Evolutionary conservation across 1,284 basidiomycete species (phyloP), one percentile per base, ranked within the genome.

Genomic region (Retiboletus flavoniger): DNA sequence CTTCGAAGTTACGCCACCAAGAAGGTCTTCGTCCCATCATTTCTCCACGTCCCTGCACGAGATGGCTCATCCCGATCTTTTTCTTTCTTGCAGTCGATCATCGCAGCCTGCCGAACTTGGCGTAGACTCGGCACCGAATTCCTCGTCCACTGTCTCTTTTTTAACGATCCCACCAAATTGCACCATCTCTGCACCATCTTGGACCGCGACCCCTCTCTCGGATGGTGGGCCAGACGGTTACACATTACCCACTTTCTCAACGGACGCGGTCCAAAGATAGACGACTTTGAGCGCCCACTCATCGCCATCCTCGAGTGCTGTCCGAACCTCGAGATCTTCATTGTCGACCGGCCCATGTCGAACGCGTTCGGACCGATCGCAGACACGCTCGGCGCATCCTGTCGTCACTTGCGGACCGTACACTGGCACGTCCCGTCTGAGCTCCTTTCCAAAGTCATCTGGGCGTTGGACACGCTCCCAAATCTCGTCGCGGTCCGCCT

Each of bases 271-370:
- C 63, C 56, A 1, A 58, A 39, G 24, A 69, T 69, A 58, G 70
- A 72, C 9, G 65, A 64, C 43, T 69, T 72, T 47, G 61, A 70
- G 51, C 51, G 42, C 0, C 64, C 70, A 68, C 78, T 35, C 71
- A 83, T 38, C 67, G 78, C 78, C 16, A 75, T 87, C 52, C 78
- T 88, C 36, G 70, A 71, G 10, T 82, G 79, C 54, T 86, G 84
- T 59, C 83, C 83, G 6, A 87, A 88, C 57, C 78, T 89, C 45
- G 79, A 87, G 57, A 81, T 85, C 9, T 87, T 89, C 67, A 73
- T 86, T 32, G 72, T 86, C 47, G 84, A 86, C 54, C 81, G 78
- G 72, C 80, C 84, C 0, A 74, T 88, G 68, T 73, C 78, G 7
- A 66, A 49, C 2, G 73, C 81, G 6, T 85, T 89, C 56, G 78